phyloP scores from a whole-genome alignment of 1,284 basidiomycete species.

The Boletellus sp. region DNA sequence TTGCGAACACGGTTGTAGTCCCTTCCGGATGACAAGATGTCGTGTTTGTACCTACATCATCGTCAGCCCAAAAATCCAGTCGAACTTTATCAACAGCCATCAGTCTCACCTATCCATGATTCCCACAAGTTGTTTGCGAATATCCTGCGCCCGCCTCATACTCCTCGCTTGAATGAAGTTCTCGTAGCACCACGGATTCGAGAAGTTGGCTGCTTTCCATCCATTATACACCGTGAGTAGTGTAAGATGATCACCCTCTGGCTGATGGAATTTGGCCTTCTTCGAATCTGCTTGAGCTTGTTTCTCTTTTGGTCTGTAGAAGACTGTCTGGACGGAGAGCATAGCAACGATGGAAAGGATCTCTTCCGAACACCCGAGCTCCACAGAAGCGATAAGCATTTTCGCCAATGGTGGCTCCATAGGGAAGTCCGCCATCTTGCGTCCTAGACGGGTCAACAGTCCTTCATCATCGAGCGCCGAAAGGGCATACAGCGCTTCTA shows the following conservation, averaged over 20 bases:
- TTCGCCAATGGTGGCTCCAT: slow-evolving; percentile 96
- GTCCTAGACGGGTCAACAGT: slow-evolving; percentile 85
- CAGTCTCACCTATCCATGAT: slow-evolving; percentile 91
- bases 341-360: slow-evolving; percentile 96
- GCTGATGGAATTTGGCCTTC: slow-evolving; percentile 98
- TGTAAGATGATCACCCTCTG: slow-evolving; percentile 96
- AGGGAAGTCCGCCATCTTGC: slow-evolving; percentile 99
- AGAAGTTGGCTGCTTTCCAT: slow-evolving; percentile 95
- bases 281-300: slow-evolving; percentile 98
- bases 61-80: slow-evolving; percentile 12
- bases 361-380: slow-evolving; percentile 95
- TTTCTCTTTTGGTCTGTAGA: slow-evolving; percentile 98
- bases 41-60: slow-evolving; percentile 81
- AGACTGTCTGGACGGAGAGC: slow-evolving; percentile 95
- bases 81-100: not conserved
- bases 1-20: slow-evolving; percentile 93
- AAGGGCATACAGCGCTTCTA: slow-evolving; percentile 92
- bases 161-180: slow-evolving; percentile 98
- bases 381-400: slow-evolving; percentile 98
- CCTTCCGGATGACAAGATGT: slow-evolving; percentile 86
- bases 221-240: slow-evolving; percentile 96
- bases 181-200: slow-evolving; percentile 95
- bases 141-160: slow-evolving; percentile 96
- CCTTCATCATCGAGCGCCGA: slow-evolving; percentile 98
- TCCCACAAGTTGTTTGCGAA: slow-evolving; percentile 93